phyloP scores from a whole-genome alignment of 208 protist species.

The Acanthamoeba castellanii region DNA sequence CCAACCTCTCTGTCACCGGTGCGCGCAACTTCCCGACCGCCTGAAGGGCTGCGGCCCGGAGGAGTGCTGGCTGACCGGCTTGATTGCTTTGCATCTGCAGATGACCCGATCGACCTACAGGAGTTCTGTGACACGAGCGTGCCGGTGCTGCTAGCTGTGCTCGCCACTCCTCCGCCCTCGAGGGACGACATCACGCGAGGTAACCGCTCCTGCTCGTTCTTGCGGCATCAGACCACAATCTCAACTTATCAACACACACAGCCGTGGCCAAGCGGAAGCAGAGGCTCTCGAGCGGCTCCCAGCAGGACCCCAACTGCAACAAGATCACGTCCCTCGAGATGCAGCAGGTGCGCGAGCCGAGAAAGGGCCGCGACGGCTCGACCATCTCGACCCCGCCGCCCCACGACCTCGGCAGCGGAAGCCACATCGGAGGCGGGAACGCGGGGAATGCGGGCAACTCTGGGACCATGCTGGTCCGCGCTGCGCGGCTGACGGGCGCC shows the following conservation, averaged over 20 bases:
- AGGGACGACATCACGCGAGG: slow-evolving; percentile 66
- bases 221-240: background rate
- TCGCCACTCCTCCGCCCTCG: slow-evolving; percentile 39
- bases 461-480: background rate
- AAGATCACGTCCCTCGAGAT: slow-evolving; percentile 39
- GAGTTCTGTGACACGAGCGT: slow-evolving; percentile 59
- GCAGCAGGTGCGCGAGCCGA: background rate
- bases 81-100: background rate
- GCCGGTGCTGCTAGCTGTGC: slow-evolving; percentile 44
- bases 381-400: background rate
- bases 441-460: background rate
- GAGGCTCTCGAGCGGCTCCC: slow-evolving; percentile 24
- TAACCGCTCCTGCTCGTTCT: background rate
- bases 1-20: slow-evolving; percentile 74
- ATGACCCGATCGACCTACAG: slow-evolving; percentile 33
- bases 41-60: background rate
- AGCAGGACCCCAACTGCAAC: slow-evolving; percentile 42
- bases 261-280: slow-evolving; percentile 68
- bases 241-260: background rate
- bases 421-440: background rate
- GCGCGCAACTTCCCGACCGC: background rate
- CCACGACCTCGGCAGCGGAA: background rate
- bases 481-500: background rate
- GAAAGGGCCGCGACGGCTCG: background rate
- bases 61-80: background rate